Evolutionary conservation across 345 rosid genomes (phyloP), one percentile per base, ranked within the genome.

Genomic region (Citrus sp.): DNA sequence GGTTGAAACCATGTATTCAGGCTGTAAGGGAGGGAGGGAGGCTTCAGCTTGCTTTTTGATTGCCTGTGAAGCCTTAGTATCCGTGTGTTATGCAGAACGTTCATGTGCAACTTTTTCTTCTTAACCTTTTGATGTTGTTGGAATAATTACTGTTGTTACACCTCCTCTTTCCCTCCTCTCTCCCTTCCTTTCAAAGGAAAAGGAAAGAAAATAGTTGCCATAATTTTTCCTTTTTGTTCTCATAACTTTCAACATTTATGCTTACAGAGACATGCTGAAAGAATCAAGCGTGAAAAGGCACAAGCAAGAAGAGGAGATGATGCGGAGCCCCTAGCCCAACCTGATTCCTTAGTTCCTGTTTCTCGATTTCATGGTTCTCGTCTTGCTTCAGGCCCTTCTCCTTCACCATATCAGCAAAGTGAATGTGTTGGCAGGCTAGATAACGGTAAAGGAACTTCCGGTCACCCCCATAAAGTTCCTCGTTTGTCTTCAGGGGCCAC

Each of bases 351-450:
- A 82, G 98, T 94, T 82, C 90, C 98, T 30, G 92, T 90, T 84
- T 46, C 92, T 81, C 87, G 83, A 74, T 91, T 84, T 85, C 91
- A 74, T 67, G 94, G 98, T 78, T 92, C 98, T 77, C 91, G 97
- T 74, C 99, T 96, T 76, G 95, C 99, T 77, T 89, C 98, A 24
- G 97, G 90, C 79, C 91, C 94, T 79, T 59, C 85, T 51, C 92
- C 98, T 66, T 89, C 98, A 61, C 99, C 98, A 55, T 96, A 76
- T 86, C 91, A 88, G 87, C 80, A 78, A 63, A 67, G 66, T 37
- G 70, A 76, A 72, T 14, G 22, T 65, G 55, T 71, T 73, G 22
- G 73, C 24, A 19, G 40, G 40, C 69, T 65, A 34, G 69, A 65
- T 65, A 65, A 82, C 77, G 80, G 74, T 81, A 80, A 80, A 79